A percentile compares a stretch with the other conserved stretches of the same genome.
Evolutionary conservation across 2,329 filamentous ascomycete species (phyloP).

Genomic region (Microsporum ferrugineum): DNA sequence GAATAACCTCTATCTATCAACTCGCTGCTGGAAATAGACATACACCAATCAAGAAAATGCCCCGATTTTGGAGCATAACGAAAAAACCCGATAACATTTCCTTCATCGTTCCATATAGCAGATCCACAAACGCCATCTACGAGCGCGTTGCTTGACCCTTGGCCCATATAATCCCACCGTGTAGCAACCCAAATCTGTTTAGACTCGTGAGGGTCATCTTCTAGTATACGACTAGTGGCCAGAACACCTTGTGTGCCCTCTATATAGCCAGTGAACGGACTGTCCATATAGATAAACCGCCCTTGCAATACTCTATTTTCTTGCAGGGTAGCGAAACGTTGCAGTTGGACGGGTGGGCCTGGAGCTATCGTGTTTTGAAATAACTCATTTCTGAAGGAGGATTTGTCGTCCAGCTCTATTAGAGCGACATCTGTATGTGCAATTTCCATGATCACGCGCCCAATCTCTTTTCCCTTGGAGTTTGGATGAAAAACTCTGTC

Average conservation of each 20-base stretch:
- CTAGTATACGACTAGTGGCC: not conserved
- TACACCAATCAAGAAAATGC: constrained; percentile 11
- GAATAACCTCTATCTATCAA: not conserved
- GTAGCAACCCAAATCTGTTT: constrained; percentile 8
- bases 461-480: not conserved
- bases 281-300: not conserved
- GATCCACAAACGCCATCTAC: constrained; percentile 12
- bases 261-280: not conserved
- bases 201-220: constrained; percentile 1
- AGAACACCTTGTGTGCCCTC: not conserved
- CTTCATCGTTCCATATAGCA: constrained; percentile 10
- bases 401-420: not conserved
- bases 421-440: not conserved
- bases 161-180: constrained; percentile 13
- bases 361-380: not conserved
- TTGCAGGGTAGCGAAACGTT: not conserved
- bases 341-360: not conserved
- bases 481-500: not conserved
- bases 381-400: not conserved
- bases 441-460: not conserved
- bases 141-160: constrained; percentile 1
- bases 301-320: not conserved
- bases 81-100: constrained; percentile 12
- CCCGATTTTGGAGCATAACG: constrained; percentile 11
- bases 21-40: constrained; percentile 2